Percentiles rank a stretch among this genome's conserved stretches.
Evolutionary conservation across 495 filamentous ascomycete species (phyloP).

Genomic region (Podospora bellae-mahoneyi): DNA sequence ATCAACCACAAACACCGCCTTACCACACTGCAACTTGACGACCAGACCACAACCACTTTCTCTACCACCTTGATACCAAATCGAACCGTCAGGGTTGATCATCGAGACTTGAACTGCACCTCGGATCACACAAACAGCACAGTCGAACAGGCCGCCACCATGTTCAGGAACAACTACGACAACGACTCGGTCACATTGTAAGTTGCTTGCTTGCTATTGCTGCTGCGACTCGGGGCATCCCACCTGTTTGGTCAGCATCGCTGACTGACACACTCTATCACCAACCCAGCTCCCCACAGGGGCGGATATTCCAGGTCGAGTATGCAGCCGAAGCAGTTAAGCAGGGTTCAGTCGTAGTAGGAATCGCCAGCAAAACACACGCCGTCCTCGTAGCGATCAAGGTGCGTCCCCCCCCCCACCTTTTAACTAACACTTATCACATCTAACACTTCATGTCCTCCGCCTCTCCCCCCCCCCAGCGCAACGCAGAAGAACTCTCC

Average conservation of each 20-base stretch:
- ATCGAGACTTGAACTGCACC: background rate
- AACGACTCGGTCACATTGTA: constrained; percentile 99
- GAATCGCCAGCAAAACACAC: constrained; percentile 95
- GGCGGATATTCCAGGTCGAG: constrained; percentile 98
- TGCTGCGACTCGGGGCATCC: constrained; percentile 8
- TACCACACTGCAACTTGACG: constrained; percentile 11
- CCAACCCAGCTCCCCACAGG: constrained; percentile 81
- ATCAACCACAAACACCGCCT: constrained; percentile 14
- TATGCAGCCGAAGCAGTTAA: constrained; percentile 99
- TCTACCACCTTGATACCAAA: background rate
- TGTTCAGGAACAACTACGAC: constrained; percentile 99
- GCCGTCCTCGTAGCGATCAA: constrained; percentile 93
- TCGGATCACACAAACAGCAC: background rate
- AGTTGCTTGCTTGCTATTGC: constrained; percentile 32
- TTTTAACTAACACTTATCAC: background rate
- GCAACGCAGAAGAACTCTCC: constrained; percentile 98
- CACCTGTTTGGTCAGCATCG: background rate
- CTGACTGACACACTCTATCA: constrained; percentile 15
- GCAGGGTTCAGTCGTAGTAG: constrained; percentile 97
- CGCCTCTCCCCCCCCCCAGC: constrained; percentile 46
- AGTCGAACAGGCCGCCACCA: constrained; percentile 42
- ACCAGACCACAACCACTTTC: constrained; percentile 2
- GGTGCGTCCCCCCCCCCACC: constrained; percentile 51
- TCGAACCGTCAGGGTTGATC: background rate
- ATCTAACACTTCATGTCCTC: constrained; percentile 10